Base-by-base conservation (phyloP, 2,329 filamentous ascomycete genomes). In the Sporothrix curviconia region DNA sequence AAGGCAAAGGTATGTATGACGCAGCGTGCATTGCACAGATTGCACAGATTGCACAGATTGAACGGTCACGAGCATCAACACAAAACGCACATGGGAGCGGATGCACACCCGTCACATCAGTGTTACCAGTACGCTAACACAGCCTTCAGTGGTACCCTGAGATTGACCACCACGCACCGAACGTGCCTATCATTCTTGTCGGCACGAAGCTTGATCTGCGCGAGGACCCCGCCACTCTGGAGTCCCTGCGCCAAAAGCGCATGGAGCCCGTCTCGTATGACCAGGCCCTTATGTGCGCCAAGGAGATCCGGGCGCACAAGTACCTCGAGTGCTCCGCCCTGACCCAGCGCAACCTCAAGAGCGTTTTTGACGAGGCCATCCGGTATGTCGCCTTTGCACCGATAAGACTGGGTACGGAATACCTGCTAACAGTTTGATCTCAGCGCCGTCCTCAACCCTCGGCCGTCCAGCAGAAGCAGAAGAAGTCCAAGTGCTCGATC, bases 261-360 rank as follows among this genome's bases (percentile, higher is more conserved):
- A 96, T 96, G 92, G 88, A 94, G 66, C 90, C 94, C n/a, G 92
- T 97, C 60, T 87, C 90, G 55, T 97, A 95, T 73, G 90, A 96
- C 72, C 89, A 95, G 74, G 94, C 91, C 39, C 80, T 96, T 62
- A 77, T 86, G 63, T 89, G 92, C 63, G 90, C 91, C 62, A 95
- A 95, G 77, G 92, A 96, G 68, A 96, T 99, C 74, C 87, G 85
- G 70, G 92, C 94, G 46, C 89, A 94, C 76, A 97, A 96, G 77
- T 99, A 99, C 75, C 82, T 97, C 42, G 94, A 99, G 76, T 99
- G 94, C 77, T 97, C 94, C 54, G 94, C 94, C 49, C 78, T 99
- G 65, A 99, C 94, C 37, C 94, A 97, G 78, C 82, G 92, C 69
- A 96, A 96, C 73, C 75, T 99, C 66, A 99, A 99, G 85, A 95